These are phyloP conservation scores for Suhomyces tanzawaensis DNA, from an alignment of 805 yeast species.

Conservation along the genomic window DNA sequence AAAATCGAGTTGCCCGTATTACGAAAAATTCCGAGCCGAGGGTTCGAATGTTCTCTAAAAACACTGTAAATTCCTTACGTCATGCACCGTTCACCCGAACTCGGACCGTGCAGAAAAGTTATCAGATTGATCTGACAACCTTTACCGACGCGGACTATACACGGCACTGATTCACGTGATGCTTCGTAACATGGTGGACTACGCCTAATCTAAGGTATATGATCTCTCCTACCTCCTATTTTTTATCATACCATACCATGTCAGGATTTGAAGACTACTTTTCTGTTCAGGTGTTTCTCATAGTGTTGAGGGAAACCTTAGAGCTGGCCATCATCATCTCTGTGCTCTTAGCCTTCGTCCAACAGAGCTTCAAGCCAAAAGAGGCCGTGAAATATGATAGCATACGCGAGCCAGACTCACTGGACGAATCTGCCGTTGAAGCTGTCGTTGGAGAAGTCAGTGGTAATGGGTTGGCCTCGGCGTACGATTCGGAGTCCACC, in stretches of 20 bases:
- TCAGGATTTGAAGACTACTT: conserved; percentile 28
- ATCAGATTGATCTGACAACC: background rate
- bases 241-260: background rate
- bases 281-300: conserved; percentile 72
- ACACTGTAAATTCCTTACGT: too few species aligned
- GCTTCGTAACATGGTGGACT: too few species aligned
- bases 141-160: background rate
- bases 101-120: background rate
- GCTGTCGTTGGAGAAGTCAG: background rate
- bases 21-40: too few species aligned
- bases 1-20: too few species aligned
- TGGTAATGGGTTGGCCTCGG: background rate
- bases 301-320: conserved; percentile 68
- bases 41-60: too few species aligned
- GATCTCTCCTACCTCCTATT: too few species aligned
- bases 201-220: too few species aligned
- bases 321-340: conserved; percentile 78
- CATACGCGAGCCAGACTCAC: background rate
- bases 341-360: conserved; percentile 66
- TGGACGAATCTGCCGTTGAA: background rate
- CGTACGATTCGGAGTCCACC: conserved; percentile 1
- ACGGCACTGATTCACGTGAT: background rate
- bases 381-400: background rate
- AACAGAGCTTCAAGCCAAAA: conserved; percentile 48
- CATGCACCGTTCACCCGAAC: too few species aligned